Percentiles rank a stretch among this genome's conserved stretches.
These are phyloP conservation scores for Triangularia verruculosa DNA, from an alignment of 2,329 filamentous ascomycete genomes.

Conservation along the genomic window DNA sequence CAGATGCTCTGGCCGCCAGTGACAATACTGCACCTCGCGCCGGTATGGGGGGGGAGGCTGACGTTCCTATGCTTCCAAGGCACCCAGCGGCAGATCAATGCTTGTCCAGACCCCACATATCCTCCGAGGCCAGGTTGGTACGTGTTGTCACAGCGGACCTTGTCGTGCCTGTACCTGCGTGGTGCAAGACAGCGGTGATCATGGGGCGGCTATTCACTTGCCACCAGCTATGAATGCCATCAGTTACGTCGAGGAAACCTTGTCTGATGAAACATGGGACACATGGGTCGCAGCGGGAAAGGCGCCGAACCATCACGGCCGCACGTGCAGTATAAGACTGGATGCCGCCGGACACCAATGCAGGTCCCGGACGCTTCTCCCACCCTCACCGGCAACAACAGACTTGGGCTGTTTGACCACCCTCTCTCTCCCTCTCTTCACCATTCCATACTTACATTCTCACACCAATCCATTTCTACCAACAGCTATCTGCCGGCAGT, in stretches of 20 bases:
- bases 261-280: constrained; percentile 20
- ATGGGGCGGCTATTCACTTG: constrained; percentile 25
- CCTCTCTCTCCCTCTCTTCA: background rate
- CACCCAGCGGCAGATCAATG: constrained; percentile 13
- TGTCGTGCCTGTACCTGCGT: background rate
- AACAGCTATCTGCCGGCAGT: background rate
- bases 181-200: constrained; percentile 13
- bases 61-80: constrained; percentile 13
- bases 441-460: constrained; percentile 7
- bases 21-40: background rate
- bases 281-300: constrained; percentile 15
- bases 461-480: background rate
- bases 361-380: constrained; percentile 11
- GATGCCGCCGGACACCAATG: constrained; percentile 14
- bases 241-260: constrained; percentile 10
- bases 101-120: constrained; percentile 9
- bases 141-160: background rate
- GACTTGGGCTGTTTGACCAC: background rate
- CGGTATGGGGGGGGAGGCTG: constrained; percentile 10
- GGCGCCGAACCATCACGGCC: constrained; percentile 11
- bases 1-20: background rate
- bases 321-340: constrained; percentile 24
- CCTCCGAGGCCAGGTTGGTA: constrained; percentile 1
- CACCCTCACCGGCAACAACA: constrained; percentile 7
- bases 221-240: constrained; percentile 19